These are phyloP conservation scores for Hansenula sp. DNA, from an alignment of 1,139 yeast species.

Conservation along the genomic window DNA sequence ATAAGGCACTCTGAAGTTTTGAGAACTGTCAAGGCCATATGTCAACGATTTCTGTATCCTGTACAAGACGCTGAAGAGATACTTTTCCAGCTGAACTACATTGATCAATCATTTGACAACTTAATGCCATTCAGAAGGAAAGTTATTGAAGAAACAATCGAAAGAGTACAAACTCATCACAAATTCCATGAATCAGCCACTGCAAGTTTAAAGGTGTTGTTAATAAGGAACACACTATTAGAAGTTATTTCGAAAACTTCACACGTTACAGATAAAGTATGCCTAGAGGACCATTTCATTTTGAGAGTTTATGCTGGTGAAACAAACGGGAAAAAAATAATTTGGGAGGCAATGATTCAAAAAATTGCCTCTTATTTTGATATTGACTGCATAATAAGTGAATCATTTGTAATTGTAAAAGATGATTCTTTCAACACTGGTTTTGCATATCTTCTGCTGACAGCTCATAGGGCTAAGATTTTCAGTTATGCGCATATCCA, in stretches of 20 bases:
- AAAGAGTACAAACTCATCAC: conserved; percentile 1
- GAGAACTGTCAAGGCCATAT: background rate
- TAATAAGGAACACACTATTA: background rate
- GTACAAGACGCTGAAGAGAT: conserved; percentile 5
- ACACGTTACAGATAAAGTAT: too few relatives aligned
- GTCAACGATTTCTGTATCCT: background rate
- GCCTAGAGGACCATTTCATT: conserved; percentile 6
- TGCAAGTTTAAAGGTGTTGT: background rate
- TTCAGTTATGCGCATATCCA: background rate
- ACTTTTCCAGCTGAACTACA: conserved; percentile 5
- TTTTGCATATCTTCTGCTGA: background rate
- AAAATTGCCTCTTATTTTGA: conserved; percentile 5
- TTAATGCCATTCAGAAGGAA: conserved; percentile 12
- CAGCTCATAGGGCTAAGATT: background rate
- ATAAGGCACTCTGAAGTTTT: conserved; percentile 5
- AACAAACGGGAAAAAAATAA: conserved; percentile 3
- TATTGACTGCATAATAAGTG: conserved; percentile 2
- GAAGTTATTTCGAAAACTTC: background rate
- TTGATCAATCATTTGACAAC: conserved; percentile 18
- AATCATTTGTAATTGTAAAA: conserved; percentile 4
- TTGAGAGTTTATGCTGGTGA: conserved; percentile 10
- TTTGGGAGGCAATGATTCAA: conserved; percentile 6
- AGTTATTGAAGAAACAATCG: conserved; percentile 2
- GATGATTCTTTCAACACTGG: conserved; percentile 1
- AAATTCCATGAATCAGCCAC: background rate